Base-by-base conservation (phyloP, 495 filamentous ascomycete species). In the Penicillium waksmanii region DNA sequence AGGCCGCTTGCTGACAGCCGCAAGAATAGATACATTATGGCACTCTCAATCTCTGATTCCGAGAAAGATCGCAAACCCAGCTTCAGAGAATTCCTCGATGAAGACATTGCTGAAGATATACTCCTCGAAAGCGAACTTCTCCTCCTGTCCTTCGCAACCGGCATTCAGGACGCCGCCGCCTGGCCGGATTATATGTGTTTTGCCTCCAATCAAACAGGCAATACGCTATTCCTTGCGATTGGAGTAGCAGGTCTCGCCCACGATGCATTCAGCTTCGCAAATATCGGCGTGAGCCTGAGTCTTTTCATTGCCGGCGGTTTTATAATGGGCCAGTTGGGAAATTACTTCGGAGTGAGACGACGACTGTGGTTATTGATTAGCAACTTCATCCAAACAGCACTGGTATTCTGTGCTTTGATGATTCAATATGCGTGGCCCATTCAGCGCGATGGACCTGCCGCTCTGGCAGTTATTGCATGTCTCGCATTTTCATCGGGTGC, bases 181-280 rank as follows among this genome's bases (percentile, higher is more conserved):
- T 88, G 82, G 64, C 83, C 83, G 23, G 84, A 85, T 68, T 87
- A 81, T 67, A 79, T 79, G 73, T 86, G 84, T 61, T 87, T 88
- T 64, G 82, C 85, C 34, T 87, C 83, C 34, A 87, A 87, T 70
- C 84, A 88, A 63, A 87, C 85, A 1, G 85, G 85, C 61, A 88
- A 87, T 72, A 84, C 84, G 13, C 79, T 88, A 46, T 67, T 87
- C 44, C 74, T 87, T 18, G 84, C 83, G 34, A 71, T 84, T 47
- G 76, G 56, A 40, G 61, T 82, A 31, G 80, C 83, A 13, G 69
- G 79, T 19, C 66, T 82, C 18, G 76, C 77, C 52, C 75, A 74
- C 44, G 56, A 68, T 12, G 57, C 57, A 12, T 69, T 64, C 48
- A 63, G 55, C 54, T 62, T 81, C 43, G 55, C 75, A 51, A 85